A percentile compares a stretch with the other conserved stretches of the same genome.
phyloP scores from a whole-genome alignment of 768 basidiomycete species.

The Termitomyces sp. region DNA sequence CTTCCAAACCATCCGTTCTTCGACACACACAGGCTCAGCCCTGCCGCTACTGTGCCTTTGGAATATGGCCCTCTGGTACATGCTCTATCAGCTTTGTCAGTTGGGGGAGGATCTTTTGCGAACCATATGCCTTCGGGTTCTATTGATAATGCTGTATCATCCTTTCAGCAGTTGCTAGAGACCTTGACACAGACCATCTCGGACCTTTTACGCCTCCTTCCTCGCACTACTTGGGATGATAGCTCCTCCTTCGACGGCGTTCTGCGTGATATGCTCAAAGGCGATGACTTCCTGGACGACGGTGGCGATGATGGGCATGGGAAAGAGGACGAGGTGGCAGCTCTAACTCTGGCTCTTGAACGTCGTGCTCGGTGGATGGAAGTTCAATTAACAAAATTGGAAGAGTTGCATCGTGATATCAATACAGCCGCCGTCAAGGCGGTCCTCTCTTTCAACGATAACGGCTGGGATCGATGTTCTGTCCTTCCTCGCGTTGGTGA shows the following conservation, averaged over 20 bases:
- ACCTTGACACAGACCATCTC: slow-evolving; percentile 89
- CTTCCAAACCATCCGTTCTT: slow-evolving; percentile 72
- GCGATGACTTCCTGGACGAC: slow-evolving; percentile 82
- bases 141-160: slow-evolving; percentile 87
- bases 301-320: slow-evolving; percentile 55
- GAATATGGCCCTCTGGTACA: slow-evolving; percentile 85
- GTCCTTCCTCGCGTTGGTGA: slow-evolving; percentile 69
- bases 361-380: slow-evolving; percentile 94
- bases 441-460: slow-evolving; percentile 79
- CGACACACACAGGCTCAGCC: slow-evolving; percentile 62
- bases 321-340: slow-evolving; percentile 81
- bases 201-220: slow-evolving; percentile 76
- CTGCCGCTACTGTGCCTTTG: slow-evolving; percentile 74
- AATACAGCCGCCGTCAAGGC: slow-evolving; percentile 84
- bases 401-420: slow-evolving; percentile 86
- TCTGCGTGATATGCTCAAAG: slow-evolving; percentile 82
- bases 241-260: slow-evolving; percentile 87
- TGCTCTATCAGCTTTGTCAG: slow-evolving; percentile 80
- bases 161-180: slow-evolving; percentile 85
- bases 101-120: slow-evolving; percentile 80
- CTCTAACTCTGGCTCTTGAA: slow-evolving; percentile 76
- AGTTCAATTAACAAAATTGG: slow-evolving; percentile 81
- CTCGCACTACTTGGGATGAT: slow-evolving; percentile 87
- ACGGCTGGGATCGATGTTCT: slow-evolving; percentile 70
- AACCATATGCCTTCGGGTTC: slow-evolving; percentile 81